Conservation (phyloP, 768 basidiomycete species). For the Calocybe cyanea region DNA sequence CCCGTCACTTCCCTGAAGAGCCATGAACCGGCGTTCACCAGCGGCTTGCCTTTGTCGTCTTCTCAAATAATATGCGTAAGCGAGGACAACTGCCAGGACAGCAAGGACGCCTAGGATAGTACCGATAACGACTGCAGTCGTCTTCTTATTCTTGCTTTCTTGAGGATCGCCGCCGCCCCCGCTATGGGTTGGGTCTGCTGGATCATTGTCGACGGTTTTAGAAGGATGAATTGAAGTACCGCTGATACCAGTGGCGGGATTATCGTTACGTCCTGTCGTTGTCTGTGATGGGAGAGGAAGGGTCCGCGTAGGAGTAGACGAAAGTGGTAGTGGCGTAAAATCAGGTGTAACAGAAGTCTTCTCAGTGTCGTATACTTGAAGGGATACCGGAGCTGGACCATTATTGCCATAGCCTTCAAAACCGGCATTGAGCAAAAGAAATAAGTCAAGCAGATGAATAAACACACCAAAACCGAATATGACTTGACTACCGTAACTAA, state of each 20-base stretch:
- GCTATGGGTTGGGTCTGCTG: slow-evolving; percentile 15
- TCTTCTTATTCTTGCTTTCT: slow-evolving; percentile 18
- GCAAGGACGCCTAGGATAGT: slow-evolving; percentile 58
- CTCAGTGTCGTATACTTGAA: slow-evolving; percentile 51
- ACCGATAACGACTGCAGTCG: slow-evolving; percentile 57
- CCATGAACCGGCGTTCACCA: slow-evolving; percentile 26
- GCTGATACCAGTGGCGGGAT: not conserved
- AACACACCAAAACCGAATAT: slow-evolving; percentile 76
- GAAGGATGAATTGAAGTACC: slow-evolving; percentile 16
- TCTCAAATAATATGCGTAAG: slow-evolving; percentile 41
- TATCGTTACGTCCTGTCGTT: slow-evolving; percentile 3
- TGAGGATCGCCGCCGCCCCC: slow-evolving; percentile 11
- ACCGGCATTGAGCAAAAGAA: not conserved
- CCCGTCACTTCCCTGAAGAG: slow-evolving; percentile 27
- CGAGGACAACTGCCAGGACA: slow-evolving; percentile 42
- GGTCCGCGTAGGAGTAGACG: slow-evolving; percentile 29
- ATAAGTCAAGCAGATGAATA: not conserved
- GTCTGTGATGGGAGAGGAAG: slow-evolving; percentile 32
- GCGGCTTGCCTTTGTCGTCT: slow-evolving; percentile 22
- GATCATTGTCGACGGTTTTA: slow-evolving; percentile 19
- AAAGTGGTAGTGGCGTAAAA: slow-evolving; percentile 33
- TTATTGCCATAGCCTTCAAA: slow-evolving; percentile 43
- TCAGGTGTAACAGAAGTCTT: slow-evolving; percentile 38
- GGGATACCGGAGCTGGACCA: slow-evolving; percentile 49
- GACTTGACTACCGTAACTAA: slow-evolving; percentile 54